These are phyloP conservation scores for Pouteria glomerata DNA, from an alignment of 148 eudicot genomes.

Conservation along the genomic window DNA sequence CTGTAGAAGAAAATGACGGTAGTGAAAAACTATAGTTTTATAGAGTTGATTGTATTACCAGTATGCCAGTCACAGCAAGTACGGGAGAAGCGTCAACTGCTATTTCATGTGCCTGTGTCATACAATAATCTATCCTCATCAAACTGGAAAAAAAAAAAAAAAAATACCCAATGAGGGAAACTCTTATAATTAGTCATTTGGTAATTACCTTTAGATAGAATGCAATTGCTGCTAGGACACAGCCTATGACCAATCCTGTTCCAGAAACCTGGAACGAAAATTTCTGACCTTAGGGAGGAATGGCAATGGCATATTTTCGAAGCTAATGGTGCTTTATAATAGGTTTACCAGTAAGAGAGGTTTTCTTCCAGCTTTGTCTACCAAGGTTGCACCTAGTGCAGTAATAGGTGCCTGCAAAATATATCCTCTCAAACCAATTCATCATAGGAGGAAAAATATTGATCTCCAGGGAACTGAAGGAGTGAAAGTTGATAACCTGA, in stretches of 20 bases:
- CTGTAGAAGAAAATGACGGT: neutral
- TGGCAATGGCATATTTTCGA: neutral
- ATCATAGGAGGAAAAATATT: neutral
- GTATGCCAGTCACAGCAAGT: constrained; percentile 75
- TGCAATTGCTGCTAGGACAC: constrained; percentile 54
- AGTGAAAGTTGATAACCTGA: constrained; percentile 43
- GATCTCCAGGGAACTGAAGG: neutral
- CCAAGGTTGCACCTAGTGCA: constrained; percentile 50
- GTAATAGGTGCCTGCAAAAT: constrained; percentile 55
- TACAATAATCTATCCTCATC: constrained; percentile 1
- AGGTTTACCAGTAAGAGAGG: constrained; percentile 74
- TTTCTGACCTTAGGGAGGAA: neutral
- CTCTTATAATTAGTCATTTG: neutral
- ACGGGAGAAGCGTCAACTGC: constrained; percentile 50
- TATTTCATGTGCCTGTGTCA: constrained; percentile 45
- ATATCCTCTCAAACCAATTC: neutral
- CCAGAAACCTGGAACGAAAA: constrained; percentile 55
- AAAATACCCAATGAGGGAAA: neutral
- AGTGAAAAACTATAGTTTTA: neutral
- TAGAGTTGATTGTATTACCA: constrained; percentile 44
- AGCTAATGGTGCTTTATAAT: neutral
- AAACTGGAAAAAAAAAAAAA: neutral
- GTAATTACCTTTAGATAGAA: constrained; percentile 69
- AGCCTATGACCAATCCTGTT: constrained; percentile 67
- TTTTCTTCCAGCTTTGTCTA: constrained; percentile 85